A percentile compares a stretch with the other conserved stretches of the same genome.
These are phyloP conservation scores for Pyrenopolyporus hunteri DNA, from an alignment of 495 filamentous ascomycete genomes.

Conservation along the genomic window DNA sequence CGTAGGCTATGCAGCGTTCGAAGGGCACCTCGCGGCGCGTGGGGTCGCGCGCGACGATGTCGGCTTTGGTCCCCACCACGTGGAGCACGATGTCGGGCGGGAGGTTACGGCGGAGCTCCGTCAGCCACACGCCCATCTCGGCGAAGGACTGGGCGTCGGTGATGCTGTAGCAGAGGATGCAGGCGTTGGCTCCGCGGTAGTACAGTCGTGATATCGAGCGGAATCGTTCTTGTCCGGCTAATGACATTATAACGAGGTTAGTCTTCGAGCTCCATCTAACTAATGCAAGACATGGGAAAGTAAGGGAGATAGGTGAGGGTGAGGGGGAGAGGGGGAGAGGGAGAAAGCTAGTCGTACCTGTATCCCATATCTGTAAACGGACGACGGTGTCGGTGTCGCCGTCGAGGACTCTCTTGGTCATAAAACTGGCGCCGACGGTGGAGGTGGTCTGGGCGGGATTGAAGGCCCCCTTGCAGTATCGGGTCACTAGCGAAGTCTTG, in stretches of 20 bases:
- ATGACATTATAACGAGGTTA: constrained; percentile 11
- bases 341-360: constrained; percentile 48
- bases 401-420: constrained; percentile 91
- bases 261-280: too few relatives aligned
- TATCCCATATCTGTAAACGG: constrained; percentile 91
- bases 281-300: too few relatives aligned
- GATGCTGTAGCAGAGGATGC: constrained; percentile 91
- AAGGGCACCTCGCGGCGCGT: constrained; percentile 80
- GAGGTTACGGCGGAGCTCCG: constrained; percentile 75
- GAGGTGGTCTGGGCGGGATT: constrained; percentile 70
- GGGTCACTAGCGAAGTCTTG: constrained; percentile 90
- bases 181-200: constrained; percentile 93
- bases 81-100: constrained; percentile 83
- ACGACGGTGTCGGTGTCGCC: constrained; percentile 78
- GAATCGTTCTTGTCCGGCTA: constrained; percentile 92
- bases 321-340: constrained; percentile 1
- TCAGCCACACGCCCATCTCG: constrained; percentile 93
- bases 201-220: constrained; percentile 91
- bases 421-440: constrained; percentile 91
- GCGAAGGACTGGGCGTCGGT: constrained; percentile 84
- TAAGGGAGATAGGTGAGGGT: background rate
- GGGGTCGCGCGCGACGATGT: constrained; percentile 85
- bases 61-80: constrained; percentile 93
- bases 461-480: constrained; percentile 83
- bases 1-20: constrained; percentile 91